Conservation (phyloP, 352 stramenopile species). For the Phytophthora pluvialis region DNA sequence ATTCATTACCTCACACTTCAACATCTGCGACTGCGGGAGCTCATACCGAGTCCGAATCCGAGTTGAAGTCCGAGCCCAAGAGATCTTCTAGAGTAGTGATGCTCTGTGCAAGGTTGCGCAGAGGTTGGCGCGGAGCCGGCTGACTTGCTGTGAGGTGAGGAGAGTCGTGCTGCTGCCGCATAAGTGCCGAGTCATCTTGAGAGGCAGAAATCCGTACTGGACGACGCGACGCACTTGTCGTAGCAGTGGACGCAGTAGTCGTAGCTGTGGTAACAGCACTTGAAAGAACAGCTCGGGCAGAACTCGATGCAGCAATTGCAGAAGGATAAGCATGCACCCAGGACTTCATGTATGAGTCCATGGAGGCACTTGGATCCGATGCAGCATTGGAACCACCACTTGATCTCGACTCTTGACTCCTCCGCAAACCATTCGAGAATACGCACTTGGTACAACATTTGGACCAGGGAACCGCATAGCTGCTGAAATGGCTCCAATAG, state of each 20-base stretch:
- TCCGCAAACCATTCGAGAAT: not conserved
- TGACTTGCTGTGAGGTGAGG: conserved; percentile 18
- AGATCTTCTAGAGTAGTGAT: conserved; percentile 21
- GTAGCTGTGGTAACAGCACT: not conserved
- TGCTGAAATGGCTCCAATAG: not conserved
- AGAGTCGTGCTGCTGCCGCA: conserved; percentile 1
- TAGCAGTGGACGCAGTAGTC: not conserved
- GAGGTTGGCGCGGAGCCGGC: conserved; percentile 17
- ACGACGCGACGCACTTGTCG: not conserved
- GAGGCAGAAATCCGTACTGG: conserved; percentile 11
- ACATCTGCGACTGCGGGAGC: too few species aligned
- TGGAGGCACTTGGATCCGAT: too few species aligned
- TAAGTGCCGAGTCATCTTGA: conserved; percentile 17
- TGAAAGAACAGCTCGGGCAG: not conserved
- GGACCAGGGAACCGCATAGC: not conserved
- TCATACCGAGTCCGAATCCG: conserved; percentile 17
- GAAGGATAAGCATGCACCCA: not conserved
- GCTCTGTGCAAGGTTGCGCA: conserved; percentile 16
- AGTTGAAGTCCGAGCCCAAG: conserved; percentile 27
- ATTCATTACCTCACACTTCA: too few species aligned
- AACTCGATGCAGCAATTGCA: not conserved
- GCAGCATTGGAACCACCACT: not conserved
- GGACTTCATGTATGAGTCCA: conserved; percentile 13
- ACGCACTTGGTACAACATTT: conserved; percentile 2
- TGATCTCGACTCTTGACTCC: conserved; percentile 4